Base-by-base conservation (phyloP, 257 asterid species). In the Solanum gracilifrons region DNA sequence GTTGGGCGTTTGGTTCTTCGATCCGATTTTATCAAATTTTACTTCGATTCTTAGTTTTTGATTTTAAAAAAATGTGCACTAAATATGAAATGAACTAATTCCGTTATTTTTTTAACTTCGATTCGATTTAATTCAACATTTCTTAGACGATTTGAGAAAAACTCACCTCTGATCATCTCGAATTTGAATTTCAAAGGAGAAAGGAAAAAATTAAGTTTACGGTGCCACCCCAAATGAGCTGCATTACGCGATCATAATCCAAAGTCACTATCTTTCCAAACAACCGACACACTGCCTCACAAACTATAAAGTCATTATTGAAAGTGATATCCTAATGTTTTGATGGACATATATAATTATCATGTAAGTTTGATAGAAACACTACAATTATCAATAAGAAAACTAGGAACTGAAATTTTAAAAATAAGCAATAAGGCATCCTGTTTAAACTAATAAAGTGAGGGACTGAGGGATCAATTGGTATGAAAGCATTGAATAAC, bases 91-190 rank as follows among this genome's bases (percentile, higher is more conserved):
- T 46, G 2, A 46, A 46, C 2, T 46, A 13, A 4, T 46, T 46
- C 1, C 2, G 5, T 46, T 46, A 46, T 46, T 46, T 46, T 13
- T 46, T 46, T 1, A 46, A 46, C 0, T 46, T 46, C 0, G 0
- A 46, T 1, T 13, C 7, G 0, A 46, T 46, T 13, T 46, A 5
- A 13, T 46, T 46, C 20, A 3, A 0, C 0, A 13, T 46, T 46
- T 46, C 6, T 13, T 4, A 46, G 7, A 46, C 1, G 18, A 13
- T 13, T 46, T 46, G 6, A 46, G 1, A 46, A 46, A 43, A 43
- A 0, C 2, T 43, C 6, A 43, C 16, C 2, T 43, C 51, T 43
- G 1, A 43, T 43, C 51, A 43, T 43, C 16, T 43, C 51, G 51
- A 43, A 16, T 43, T 43, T 12, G 51, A 43, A 43, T 43, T 43